These are phyloP conservation scores for Pseudozyma flocculosa DNA, from an alignment of 1,284 basidiomycete species.

Conservation along the genomic window DNA sequence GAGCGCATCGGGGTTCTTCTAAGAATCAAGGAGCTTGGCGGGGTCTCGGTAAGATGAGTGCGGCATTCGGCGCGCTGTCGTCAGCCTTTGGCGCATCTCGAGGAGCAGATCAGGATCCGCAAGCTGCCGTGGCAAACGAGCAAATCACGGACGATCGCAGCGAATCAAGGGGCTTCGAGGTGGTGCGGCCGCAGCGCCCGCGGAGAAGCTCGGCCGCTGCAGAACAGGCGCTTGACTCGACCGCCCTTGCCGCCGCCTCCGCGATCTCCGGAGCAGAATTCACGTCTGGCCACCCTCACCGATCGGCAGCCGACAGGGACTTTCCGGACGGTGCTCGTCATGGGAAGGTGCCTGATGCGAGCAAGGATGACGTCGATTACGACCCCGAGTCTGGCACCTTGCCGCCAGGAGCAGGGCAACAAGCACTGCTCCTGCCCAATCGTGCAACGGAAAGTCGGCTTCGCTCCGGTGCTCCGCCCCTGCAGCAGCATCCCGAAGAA, in stretches of 20 bases:
- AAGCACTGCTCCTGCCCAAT: constrained; percentile 20
- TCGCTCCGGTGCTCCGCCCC: too few species aligned
- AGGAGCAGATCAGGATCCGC: background rate
- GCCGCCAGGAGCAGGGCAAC: constrained; percentile 23
- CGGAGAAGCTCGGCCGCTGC: constrained; percentile 13
- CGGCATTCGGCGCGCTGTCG: constrained; percentile 25
- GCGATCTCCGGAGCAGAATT: background rate
- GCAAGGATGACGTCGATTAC: constrained; percentile 4
- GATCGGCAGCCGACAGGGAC: too few species aligned
- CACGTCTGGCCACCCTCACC: too few species aligned
- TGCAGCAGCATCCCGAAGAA: background rate
- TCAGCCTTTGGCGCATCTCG: constrained; percentile 11
- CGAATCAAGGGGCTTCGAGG: constrained; percentile 28
- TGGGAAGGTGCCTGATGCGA: too few species aligned
- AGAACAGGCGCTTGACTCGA: constrained; percentile 20
- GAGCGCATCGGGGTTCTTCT: constrained; percentile 6
- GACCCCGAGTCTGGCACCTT: constrained; percentile 24
- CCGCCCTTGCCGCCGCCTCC: constrained; percentile 19
- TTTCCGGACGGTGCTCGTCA: too few species aligned
- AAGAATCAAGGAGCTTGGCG: constrained; percentile 31
- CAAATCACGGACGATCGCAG: background rate
- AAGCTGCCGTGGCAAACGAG: background rate
- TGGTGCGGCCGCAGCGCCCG: constrained; percentile 33
- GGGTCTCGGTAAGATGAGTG: constrained; percentile 45
- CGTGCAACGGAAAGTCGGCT: background rate